Evolutionary conservation across 176 grass and related monocot species (phyloP), one percentile per base, ranked within the genome.

Genomic region (Aegilops tauschii): DNA sequence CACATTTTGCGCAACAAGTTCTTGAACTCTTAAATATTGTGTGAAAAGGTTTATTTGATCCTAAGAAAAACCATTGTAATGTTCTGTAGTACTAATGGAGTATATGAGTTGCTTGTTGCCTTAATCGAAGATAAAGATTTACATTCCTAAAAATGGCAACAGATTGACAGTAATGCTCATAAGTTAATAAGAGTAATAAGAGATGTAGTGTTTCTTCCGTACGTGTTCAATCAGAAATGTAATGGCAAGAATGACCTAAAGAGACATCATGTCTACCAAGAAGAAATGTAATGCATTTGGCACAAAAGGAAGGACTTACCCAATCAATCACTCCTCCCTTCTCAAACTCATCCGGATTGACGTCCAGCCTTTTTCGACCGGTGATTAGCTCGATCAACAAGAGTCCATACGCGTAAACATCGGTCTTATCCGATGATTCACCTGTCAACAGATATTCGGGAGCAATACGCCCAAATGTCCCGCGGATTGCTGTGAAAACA

Each of bases 351-450:
- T 89, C 25, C 34, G 85, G 62, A 69, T 64, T 58, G 64, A 95
- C 76, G 75, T 93, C 93, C 69, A 93, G 16, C 1, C 81, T 87
- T 49, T 68, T 92, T 54, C 88, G 90, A 49, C 96, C 96, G 9
- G 93, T 95, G 30, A 98, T 87, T 83, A 95, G 71, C 88, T 98
- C 96, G 0, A 95, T 83, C 80, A 95, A 62, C 8, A 98, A 49
- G 67, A 95, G 84, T 16, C 96, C 96, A 84, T 94, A 98, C 12
- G 90, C 90, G 89, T 84, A 95, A 61, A 98, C 93, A 88, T 98
- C 96, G 2, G 90, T 94, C 74, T 98, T 98, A 78, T 98, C 93
- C 3, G 96, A 98, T 12, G 91, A 76, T 25, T 94, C 88, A 3
- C 90, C 78, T 13, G 65, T 87, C 10, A 73, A 76, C 27, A 86